Percentiles rank a stretch among this genome's conserved stretches.
These are phyloP conservation scores for Globisporangium paddicum DNA, from an alignment of 352 stramenopile species.

Conservation along the genomic window DNA sequence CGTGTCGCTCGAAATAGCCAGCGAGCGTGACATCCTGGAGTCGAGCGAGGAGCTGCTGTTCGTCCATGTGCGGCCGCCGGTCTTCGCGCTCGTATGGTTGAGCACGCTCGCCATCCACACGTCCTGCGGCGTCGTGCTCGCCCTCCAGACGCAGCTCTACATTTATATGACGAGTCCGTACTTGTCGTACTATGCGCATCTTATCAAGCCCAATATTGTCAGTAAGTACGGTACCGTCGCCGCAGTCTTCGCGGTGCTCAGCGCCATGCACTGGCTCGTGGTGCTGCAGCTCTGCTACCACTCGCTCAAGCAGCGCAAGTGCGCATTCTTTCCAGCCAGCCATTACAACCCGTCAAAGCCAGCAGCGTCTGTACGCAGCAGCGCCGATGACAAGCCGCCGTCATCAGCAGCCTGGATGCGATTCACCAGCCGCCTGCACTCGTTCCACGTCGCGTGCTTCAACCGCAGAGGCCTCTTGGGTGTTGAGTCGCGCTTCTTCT, in stretches of 20 bases:
- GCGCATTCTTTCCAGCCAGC: conserved; percentile 15
- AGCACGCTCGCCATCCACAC: conserved; percentile 22
- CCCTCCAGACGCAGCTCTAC: conserved; percentile 20
- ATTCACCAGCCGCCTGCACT: conserved; percentile 1
- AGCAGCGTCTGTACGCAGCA: background rate
- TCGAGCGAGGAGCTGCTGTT: conserved; percentile 14
- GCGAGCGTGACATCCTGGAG: conserved; percentile 12
- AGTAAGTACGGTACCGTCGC: conserved; percentile 21
- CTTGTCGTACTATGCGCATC: conserved; percentile 23
- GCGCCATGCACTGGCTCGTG: conserved; percentile 18
- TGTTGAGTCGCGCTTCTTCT: conserved; percentile 27
- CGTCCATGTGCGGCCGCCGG: conserved; percentile 10
- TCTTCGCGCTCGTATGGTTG: conserved; percentile 18
- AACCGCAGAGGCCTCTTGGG: conserved; percentile 23
- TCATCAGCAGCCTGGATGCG: background rate
- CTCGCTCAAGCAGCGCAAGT: conserved; percentile 15
- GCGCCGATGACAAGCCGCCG: background rate
- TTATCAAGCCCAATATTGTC: conserved; percentile 15
- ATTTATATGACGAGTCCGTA: conserved; percentile 17
- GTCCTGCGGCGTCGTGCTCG: conserved; percentile 15
- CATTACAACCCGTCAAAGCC: background rate
- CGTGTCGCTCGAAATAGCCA: background rate
- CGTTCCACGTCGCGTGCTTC: conserved; percentile 4
- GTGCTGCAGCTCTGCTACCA: conserved; percentile 16
- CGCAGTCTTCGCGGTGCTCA: conserved; percentile 21